Evolutionary conservation across 108 stramenopile genomes (phyloP), one percentile per base, ranked within the genome.

Genomic region (Stephanodiscus triporus): DNA sequence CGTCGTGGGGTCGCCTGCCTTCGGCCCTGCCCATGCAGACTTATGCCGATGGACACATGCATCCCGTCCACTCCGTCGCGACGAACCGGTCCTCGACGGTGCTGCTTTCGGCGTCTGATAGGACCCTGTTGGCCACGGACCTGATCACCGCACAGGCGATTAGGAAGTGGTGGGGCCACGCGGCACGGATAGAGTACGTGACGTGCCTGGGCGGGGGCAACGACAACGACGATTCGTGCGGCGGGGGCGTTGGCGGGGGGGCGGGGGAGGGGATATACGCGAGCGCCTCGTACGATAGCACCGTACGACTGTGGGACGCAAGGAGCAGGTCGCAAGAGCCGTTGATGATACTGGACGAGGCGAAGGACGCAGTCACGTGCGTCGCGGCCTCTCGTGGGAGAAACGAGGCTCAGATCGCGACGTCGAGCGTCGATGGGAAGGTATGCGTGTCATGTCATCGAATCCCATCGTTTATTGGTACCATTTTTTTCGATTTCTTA

Each of bases 281-380:
- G 11, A 83, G 88, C 16, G 89, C 87, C 14, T 84, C 84, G 16
- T 95, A 92, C 56, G 94, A 95, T 84, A 85, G 83, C 26, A 89
- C 88, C 0, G 94, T 95, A 0, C 62, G 78, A 24, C 73, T 95
- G 19, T 95, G 90, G 90, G 94, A 95, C 81, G 88, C 78, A 23
- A 66, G 90, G 11, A 82, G 76, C 54, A 47, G 63, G 42, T 83
- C 76, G 49, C 53, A 86, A 34, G 81, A 77, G 24, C 90, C 94
- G 17, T 71, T 95, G 34, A 89, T 91, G 75, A 79, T 85, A 49
- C 72, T 91, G 22, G 77, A 79, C 6, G 90, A 95, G 37, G 94
- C 94, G 34, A 89, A 86, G 36, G 94, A 95, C 83, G 88, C 91
- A 0, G 88, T 95, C 3, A 86, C 87, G 23, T 83, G 81, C 66